These are phyloP conservation scores for Fermentozyma sake DNA, from an alignment of 1,139 yeast genomes.

Conservation along the genomic window DNA sequence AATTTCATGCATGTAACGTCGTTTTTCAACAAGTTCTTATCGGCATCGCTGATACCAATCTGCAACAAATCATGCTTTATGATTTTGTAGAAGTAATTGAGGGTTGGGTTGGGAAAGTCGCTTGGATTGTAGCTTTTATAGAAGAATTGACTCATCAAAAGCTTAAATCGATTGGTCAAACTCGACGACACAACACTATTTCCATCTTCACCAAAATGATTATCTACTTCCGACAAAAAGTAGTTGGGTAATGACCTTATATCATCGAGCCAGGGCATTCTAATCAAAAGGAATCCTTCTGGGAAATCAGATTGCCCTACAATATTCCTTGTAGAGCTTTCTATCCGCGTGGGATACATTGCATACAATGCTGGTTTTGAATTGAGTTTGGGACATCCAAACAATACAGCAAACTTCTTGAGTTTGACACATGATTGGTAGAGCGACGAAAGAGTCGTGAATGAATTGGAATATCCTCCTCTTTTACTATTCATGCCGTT, in stretches of 20 bases:
- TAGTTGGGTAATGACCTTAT: constrained; percentile 45
- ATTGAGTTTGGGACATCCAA: constrained; percentile 59
- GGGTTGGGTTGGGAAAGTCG: constrained; percentile 60
- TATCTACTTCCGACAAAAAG: constrained; percentile 8
- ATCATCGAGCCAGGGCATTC: constrained; percentile 64
- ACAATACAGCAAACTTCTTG: constrained; percentile 59
- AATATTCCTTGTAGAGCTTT: constrained; percentile 13
- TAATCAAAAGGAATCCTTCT: constrained; percentile 58
- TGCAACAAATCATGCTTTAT: constrained; percentile 68
- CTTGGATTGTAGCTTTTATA: constrained; percentile 50
- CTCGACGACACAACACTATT: constrained; percentile 5
- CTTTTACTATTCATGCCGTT: constrained; percentile 26
- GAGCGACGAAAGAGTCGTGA: constrained; percentile 62
- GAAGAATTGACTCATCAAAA: constrained; percentile 35
- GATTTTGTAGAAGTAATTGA: constrained; percentile 62
- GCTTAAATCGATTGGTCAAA: constrained; percentile 20
- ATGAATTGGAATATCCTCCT: constrained; percentile 55
- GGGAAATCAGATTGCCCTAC: constrained; percentile 33
- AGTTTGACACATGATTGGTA: constrained; percentile 55
- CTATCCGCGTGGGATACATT: constrained; percentile 49
- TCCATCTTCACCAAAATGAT: constrained; percentile 6
- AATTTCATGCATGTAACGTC: constrained; percentile 15
- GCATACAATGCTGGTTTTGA: constrained; percentile 59
- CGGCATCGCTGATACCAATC: constrained; percentile 41
- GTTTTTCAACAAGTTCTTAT: constrained; percentile 13